Percentiles rank a stretch among this genome's conserved stretches.
Evolutionary conservation across 1,284 basidiomycete species (phyloP).

Genomic region (Cystobasidiaceae sp.): DNA sequence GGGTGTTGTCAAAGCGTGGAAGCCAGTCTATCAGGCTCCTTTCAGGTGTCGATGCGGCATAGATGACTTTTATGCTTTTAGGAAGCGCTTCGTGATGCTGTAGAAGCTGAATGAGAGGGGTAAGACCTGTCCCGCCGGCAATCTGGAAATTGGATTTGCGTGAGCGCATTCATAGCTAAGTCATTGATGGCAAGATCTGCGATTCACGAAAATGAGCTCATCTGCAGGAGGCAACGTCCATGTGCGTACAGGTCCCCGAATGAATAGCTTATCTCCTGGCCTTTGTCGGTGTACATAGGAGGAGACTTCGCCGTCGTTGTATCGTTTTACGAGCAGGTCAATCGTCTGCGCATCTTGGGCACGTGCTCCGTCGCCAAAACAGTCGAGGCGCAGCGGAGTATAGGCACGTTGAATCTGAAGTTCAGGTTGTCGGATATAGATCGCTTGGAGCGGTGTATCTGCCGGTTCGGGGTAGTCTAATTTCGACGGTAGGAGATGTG

Average conservation of each 20-base stretch:
- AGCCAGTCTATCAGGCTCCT: constrained; percentile 30
- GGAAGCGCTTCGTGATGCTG: constrained; percentile 13
- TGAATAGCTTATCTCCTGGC: constrained; percentile 61
- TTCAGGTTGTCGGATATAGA: constrained; percentile 76
- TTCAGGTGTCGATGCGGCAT: constrained; percentile 28
- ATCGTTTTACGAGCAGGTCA: constrained; percentile 47
- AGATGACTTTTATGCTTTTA: constrained; percentile 13
- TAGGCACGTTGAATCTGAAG: constrained; percentile 83
- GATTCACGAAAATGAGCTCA: constrained; percentile 70
- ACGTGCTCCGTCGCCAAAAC: constrained; percentile 17
- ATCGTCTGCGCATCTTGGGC: constrained; percentile 45
- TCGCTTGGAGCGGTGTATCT: constrained; percentile 59
- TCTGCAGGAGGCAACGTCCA: constrained; percentile 67
- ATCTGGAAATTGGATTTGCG: constrained; percentile 22
- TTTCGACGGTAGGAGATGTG: constrained; percentile 47
- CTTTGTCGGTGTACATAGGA: constrained; percentile 69
- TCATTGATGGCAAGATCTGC: too few species aligned
- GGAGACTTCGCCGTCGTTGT: constrained; percentile 70
- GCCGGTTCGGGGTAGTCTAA: constrained; percentile 38
- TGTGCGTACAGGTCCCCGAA: constrained; percentile 70
- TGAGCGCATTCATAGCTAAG: background rate
- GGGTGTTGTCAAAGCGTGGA: background rate
- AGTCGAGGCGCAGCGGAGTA: constrained; percentile 59
- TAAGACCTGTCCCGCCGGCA: constrained; percentile 38
- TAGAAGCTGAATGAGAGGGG: constrained; percentile 36